Conservation (phyloP, 805 yeast species). For the Ogataea glucozyma region DNA sequence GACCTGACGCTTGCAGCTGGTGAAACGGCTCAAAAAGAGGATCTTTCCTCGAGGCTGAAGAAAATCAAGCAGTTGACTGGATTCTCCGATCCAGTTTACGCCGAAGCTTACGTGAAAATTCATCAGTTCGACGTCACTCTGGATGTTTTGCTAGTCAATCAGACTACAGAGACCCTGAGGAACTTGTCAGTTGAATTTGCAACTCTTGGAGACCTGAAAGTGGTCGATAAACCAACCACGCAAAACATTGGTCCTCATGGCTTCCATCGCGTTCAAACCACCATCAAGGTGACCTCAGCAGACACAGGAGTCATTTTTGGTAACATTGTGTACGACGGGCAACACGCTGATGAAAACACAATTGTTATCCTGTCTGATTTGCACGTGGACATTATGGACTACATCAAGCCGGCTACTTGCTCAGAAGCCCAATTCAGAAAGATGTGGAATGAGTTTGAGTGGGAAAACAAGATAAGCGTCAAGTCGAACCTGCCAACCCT, state of each 20-base stretch:
- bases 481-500: conserved; percentile 66
- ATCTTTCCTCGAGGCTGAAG: conserved; percentile 74
- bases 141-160: conserved; percentile 92
- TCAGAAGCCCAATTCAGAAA: conserved; percentile 87
- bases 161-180: conserved; percentile 86
- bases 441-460: conserved; percentile 99
- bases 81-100: conserved; percentile 95
- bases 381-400: conserved; percentile 95
- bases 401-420: conserved; percentile 92
- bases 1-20: conserved; percentile 61
- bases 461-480: conserved; percentile 97
- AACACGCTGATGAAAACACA: conserved; percentile 83
- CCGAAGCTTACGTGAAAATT: conserved; percentile 94
- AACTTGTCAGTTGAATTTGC: conserved; percentile 94
- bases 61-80: conserved; percentile 96
- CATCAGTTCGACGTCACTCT: conserved; percentile 95
- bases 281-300: conserved; percentile 92
- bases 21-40: conserved; percentile 52
- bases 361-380: conserved; percentile 92
- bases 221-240: conserved; percentile 85
- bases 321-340: conserved; percentile 94
- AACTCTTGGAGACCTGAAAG: conserved; percentile 92
- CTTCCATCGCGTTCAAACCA: conserved; percentile 84
- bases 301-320: conserved; percentile 99
- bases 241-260: conserved; percentile 97